Evolutionary conservation across 2,329 filamentous ascomycete species (phyloP), one percentile per base, ranked within the genome.

Genomic region (Colletotrichum orbiculare): DNA sequence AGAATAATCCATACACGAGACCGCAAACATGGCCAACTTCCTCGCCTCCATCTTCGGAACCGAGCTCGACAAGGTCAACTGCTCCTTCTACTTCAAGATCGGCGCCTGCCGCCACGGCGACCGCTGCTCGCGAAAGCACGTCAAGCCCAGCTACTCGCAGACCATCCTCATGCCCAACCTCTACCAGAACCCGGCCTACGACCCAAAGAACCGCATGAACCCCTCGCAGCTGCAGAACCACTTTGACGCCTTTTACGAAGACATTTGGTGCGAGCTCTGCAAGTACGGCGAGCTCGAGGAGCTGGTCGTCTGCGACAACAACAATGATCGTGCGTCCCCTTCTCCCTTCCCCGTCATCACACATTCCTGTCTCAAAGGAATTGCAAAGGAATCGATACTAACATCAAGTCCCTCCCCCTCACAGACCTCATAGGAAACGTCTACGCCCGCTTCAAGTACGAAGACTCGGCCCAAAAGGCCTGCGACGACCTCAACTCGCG

Each of bases 211-310:
- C 85, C 96, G 94, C 82, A 97, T 99, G 92, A 97, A 97, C 82
- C 83, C 94, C 7, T 91, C 89, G 72, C 96, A 99, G 85, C 91
- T 98, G 77, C 95, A 97, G 81, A 97, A 97, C 83, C 96, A 99
- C 87, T 99, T 99, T 77, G 96, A 99, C 81, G 96, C 96, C 75
- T 99, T 99, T 80, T 99, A 99, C 85, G 96, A 99, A 83, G 96
- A 99, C 78, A 94, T 99, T 71, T 99, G 96, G 95, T 98, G 95
- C 83, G 96, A 99, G 87, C 93, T 99, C 84, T 98, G 96, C 90
- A 94, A 97, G 82, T 99, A 96, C 78, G 96, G 96, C 71, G 93
- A 98, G 81, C 86, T 98, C 41, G 96, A 99, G 82, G 96, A 99
- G 82, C 88, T 99, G 11, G 96, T 99, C 11, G 95, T 99, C 3